Base-by-base conservation (phyloP, 2,329 filamentous ascomycete genomes). In the Thyridium curvatum region DNA sequence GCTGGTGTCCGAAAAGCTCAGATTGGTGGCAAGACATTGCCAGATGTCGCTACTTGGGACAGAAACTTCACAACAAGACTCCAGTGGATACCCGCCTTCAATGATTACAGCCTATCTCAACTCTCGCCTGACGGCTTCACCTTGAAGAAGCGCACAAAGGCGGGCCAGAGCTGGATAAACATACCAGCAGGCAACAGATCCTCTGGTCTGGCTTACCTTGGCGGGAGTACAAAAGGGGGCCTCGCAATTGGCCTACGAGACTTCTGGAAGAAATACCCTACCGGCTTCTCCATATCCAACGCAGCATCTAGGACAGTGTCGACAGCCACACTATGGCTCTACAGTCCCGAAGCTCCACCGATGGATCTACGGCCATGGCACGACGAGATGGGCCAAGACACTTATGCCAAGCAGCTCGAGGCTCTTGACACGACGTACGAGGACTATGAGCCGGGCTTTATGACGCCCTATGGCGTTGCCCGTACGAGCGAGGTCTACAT, bases 211-310 rank as follows among this genome's bases (percentile, higher is more conserved):
- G 74, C 68, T 0, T 82, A 81, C 44, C 65, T 82, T 1, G 78
- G 78, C 2, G 70, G 71, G 9, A 71, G 76, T 5, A 70, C 64
- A 0, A 55, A 59, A 3, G 78, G 78, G n/a, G 78, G 78, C 12
- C 60, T 82, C 2, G 77, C 72, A 1, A 52, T 82, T 5, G 75
- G 74, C 1, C 62, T 78, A 34, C 68, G 71, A 3, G 69, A 81
- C 47, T 82, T 82, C 52, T 82, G 78, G 78, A 74, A 82, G 59
- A 66, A 72, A 13, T 79, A 77, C 45, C 78, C 78, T 0, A 76
- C 73, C 0, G 67, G 71, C 4, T 54, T 82, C 4, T 77, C 81
- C 34, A 65, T 82, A 10, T 56, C 64, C 0, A 66, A 73, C 37
- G 71, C 74, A 0, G 65, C 64, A 0, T 60, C 62, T 0, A 69